Evolutionary conservation across 2,329 filamentous ascomycete genomes (phyloP).

Genomic region (Arachnopeziza araneosa): DNA sequence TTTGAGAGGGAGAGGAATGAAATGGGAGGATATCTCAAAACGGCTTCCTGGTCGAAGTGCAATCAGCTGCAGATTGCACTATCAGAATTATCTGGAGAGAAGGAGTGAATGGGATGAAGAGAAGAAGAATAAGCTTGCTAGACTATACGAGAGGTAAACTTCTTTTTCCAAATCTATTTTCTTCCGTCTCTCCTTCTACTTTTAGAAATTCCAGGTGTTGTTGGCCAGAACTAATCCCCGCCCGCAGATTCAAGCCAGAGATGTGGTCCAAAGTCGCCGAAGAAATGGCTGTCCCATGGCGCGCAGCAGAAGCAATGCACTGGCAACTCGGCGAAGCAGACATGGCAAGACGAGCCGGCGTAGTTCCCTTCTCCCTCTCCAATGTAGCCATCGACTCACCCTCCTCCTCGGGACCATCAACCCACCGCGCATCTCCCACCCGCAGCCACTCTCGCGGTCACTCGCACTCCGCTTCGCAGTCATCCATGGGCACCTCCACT

Average conservation of each 20-base stretch:
- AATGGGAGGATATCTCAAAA: slow-evolving; percentile 98
- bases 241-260: slow-evolving; percentile 80
- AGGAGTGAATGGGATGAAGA: slow-evolving; percentile 96
- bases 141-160: slow-evolving; percentile 86
- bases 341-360: slow-evolving; percentile 88
- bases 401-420: slow-evolving; percentile 25
- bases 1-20: slow-evolving; percentile 85
- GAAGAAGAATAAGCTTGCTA: slow-evolving; percentile 91
- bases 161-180: not conserved
- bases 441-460: slow-evolving; percentile 23
- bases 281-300: slow-evolving; percentile 92
- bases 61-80: slow-evolving; percentile 90
- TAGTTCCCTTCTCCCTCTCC: slow-evolving; percentile 74
- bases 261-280: slow-evolving; percentile 97
- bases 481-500: not conserved
- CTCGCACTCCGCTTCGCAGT: slow-evolving; percentile 16
- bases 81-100: slow-evolving; percentile 94
- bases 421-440: slow-evolving; percentile 37
- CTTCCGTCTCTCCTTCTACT: not conserved
- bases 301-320: slow-evolving; percentile 95
- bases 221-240: not conserved
- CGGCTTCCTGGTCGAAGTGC: slow-evolving; percentile 83
- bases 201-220: too few species aligned
- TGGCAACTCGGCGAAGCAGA: slow-evolving; percentile 93
- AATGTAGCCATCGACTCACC: slow-evolving; percentile 45